Evolutionary conservation across 2,329 filamentous ascomycete genomes (phyloP), one percentile per base, ranked within the genome.

Genomic region (Thermoascus crustaceus): DNA sequence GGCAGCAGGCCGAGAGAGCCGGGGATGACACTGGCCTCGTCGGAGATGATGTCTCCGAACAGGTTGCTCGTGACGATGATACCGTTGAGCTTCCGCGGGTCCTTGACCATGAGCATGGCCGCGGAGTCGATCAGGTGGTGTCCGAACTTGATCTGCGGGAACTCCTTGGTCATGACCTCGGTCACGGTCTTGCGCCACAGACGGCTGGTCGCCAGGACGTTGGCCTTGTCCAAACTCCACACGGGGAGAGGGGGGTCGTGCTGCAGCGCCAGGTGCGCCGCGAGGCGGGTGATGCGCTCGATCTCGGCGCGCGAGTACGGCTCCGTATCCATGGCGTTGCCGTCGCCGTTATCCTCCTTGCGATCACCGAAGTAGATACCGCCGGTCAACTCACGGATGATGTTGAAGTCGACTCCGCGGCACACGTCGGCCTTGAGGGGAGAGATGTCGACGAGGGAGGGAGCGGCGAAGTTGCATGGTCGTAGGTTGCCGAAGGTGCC

Each of bases 31-130:
- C 82, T 88, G 4, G 89, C 88, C 72, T 96, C 89, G 58, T 96
- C 89, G 56, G 77, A 85, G 56, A 98, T 87, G 57, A 96, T 96
- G 63, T 96, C 89, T 44, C 89, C 91, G 58, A 94, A 94, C 49
- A 96, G 60, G 64, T 96, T 98, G 70, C 82, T 88, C 8, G 88
- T 94, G 45, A 96, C 80, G 30, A 96, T 76, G 22, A 96, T 78
- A 35, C 89, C 91, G 60, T 95, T 96, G 35, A 96, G 72, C 14
- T 78, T 76, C 7, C 80, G 73, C 7, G 89, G 89, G 65, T 88
- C 89, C 80, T 94, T 95, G 56, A 96, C 76, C 82, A 96, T 86
- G 50, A 95, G 71, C 88, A 96, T 95, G 46, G 89, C 89, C n/a
- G 89, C 89, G 38, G 79, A 85, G 67, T 96, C 89, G 57, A 96